These are phyloP conservation scores for Backusella tuberculispora DNA, from an alignment of 192 early-diverging fungal species.

Conservation along the genomic window DNA sequence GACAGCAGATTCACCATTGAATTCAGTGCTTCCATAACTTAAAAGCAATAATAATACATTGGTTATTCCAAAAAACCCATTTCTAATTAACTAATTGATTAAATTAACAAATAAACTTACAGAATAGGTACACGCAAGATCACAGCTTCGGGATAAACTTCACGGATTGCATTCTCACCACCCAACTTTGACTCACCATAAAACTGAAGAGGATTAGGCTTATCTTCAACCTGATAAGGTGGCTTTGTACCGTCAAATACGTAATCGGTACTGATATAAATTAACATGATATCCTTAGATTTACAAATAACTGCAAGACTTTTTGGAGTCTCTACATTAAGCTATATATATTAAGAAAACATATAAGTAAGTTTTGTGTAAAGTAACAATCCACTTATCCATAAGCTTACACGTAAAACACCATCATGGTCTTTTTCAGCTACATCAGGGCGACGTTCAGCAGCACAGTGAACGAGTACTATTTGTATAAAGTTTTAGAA, in stretches of 20 bases:
- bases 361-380: neutral
- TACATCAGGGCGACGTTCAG: constrained; percentile 84
- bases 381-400: neutral
- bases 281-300: constrained; percentile 56
- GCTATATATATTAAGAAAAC: constrained; percentile 25
- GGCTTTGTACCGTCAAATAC: constrained; percentile 90
- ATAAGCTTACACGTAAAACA: constrained; percentile 50
- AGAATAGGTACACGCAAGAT: constrained; percentile 84
- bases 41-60: neutral
- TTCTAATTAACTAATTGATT: neutral
- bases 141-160: constrained; percentile 56
- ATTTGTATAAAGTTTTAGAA: neutral
- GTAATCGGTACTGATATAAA: constrained; percentile 91
- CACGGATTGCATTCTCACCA: constrained; percentile 69
- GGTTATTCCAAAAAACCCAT: neutral
- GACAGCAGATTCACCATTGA: constrained; percentile 76
- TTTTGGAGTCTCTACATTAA: constrained; percentile 72
- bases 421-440: constrained; percentile 68
- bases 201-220: constrained; percentile 79
- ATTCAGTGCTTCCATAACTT: constrained; percentile 65
- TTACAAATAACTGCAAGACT: constrained; percentile 58
- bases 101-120: constrained; percentile 32
- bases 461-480: constrained; percentile 84
- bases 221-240: constrained; percentile 71
- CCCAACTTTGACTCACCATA: constrained; percentile 84